Conservation (phyloP, 768 basidiomycete genomes). For the Pulveroboletus frians region DNA sequence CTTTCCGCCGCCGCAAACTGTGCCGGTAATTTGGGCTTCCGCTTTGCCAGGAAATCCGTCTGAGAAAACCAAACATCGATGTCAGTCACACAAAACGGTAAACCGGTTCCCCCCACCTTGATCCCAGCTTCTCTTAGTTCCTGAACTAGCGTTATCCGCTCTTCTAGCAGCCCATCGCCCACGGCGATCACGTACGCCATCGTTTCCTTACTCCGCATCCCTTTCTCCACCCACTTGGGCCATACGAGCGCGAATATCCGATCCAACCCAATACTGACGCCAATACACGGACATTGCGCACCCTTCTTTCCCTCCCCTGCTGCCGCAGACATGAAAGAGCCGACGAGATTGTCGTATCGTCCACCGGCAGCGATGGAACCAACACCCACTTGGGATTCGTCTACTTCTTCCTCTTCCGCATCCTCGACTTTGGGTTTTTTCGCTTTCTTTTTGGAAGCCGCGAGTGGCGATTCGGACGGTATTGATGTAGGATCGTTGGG, state of each 20-base stretch:
- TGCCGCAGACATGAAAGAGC: slow-evolving; percentile 82
- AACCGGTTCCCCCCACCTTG: slow-evolving; percentile 48
- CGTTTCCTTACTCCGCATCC: slow-evolving; percentile 82
- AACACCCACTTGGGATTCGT: slow-evolving; percentile 90
- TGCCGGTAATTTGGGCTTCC: slow-evolving; percentile 78
- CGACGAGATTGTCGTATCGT: slow-evolving; percentile 92
- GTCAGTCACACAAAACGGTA: slow-evolving; percentile 8
- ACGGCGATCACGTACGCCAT: slow-evolving; percentile 92
- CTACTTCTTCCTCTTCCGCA: slow-evolving; percentile 68
- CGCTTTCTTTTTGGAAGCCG: slow-evolving; percentile 33
- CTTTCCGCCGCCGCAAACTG: slow-evolving; percentile 90
- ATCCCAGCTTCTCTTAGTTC: slow-evolving; percentile 83
- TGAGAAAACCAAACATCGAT: slow-evolving; percentile 25
- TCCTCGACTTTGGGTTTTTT: slow-evolving; percentile 42
- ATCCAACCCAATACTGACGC: slow-evolving; percentile 90
- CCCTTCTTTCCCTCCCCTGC: slow-evolving; percentile 69
- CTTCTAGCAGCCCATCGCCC: slow-evolving; percentile 82
- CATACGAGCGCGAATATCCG: slow-evolving; percentile 87
- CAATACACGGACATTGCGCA: slow-evolving; percentile 76
- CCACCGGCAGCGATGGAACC: slow-evolving; percentile 99
- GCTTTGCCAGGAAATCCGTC: slow-evolving; percentile 92
- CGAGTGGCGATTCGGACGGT: slow-evolving; percentile 21
- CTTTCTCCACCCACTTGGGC: slow-evolving; percentile 77
- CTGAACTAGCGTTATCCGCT: slow-evolving; percentile 74
- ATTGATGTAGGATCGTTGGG: slow-evolving; percentile 44